A percentile compares a stretch with the other conserved stretches of the same genome.
These are phyloP conservation scores for Fusarium sulawesiense DNA, from an alignment of 2,329 filamentous ascomycete genomes.

Conservation along the genomic window DNA sequence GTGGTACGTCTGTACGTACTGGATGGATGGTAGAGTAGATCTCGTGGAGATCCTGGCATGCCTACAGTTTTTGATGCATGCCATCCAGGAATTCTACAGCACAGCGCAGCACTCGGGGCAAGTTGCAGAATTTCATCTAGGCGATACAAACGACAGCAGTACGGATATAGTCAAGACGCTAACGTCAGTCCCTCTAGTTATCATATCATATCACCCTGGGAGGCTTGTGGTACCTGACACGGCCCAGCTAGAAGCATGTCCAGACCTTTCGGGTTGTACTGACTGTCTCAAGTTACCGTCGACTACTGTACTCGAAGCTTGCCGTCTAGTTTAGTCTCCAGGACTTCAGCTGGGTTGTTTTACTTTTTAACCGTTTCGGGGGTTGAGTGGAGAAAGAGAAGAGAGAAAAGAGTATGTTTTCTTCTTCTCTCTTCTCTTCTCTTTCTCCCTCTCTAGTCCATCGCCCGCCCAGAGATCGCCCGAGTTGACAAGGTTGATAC, in stretches of 20 bases:
- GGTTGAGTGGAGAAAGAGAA: conserved; percentile 27
- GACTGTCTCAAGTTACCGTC: not conserved
- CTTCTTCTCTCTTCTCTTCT: conserved; percentile 19
- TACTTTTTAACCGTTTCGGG: conserved; percentile 25
- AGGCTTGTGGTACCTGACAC: conserved; percentile 21
- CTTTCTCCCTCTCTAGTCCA: conserved; percentile 11
- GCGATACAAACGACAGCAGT: conserved; percentile 9
- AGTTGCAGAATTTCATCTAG: conserved; percentile 19
- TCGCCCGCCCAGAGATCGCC: conserved; percentile 1
- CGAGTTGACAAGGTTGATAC: conserved; percentile 9
- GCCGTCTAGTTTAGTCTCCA: conserved; percentile 11
- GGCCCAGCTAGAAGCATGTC: conserved; percentile 8
- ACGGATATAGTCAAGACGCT: not conserved
- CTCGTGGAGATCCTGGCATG: conserved; percentile 42
- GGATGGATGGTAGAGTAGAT: conserved; percentile 32
- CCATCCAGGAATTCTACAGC: conserved; percentile 31
- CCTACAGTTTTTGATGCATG: conserved; percentile 41
- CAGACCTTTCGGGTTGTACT: not conserved
- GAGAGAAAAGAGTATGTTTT: conserved; percentile 20
- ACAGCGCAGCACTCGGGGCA: conserved; percentile 9
- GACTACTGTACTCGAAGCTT: conserved; percentile 13
- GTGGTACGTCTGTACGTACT: not conserved
- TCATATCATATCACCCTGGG: not conserved
- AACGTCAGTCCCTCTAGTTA: not conserved
- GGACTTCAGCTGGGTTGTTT: conserved; percentile 20